Evolutionary conservation across 2,329 filamentous ascomycete species (phyloP), one percentile per base, ranked within the genome.

Genomic region (Stagonosporopsis chrysanthemi): DNA sequence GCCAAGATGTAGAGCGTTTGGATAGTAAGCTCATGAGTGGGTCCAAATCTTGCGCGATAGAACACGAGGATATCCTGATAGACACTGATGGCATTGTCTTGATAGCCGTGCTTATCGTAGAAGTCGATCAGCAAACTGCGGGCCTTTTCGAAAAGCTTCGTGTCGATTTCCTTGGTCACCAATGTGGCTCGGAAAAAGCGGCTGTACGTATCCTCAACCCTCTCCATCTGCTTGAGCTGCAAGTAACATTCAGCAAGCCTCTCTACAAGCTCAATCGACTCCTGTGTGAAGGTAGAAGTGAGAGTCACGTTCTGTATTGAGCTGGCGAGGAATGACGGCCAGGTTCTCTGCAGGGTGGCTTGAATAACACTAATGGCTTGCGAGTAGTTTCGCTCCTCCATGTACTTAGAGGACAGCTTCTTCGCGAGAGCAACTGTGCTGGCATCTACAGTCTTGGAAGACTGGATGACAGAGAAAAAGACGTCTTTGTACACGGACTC

Each of bases 361-460:
- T 81, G 80, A 33, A 83, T 74, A n/a, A 81, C 68, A 1, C 70
- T 75, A 23, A 79, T 78, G 3, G 81, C 80, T 52, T 83, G 79
- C 3, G 75, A 74, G 72, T 78, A 84, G 31, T 80, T 76, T 58
- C 77, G 77, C 67, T 83, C 78, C 3, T 77, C 75, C 23, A 80
- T 77, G 66, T 82, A 81, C 33, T 78, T 66, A 22, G 62, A 61
- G 4, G 76, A 72, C 11, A 82, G 68, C 49, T 73, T 78, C 61
- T 77, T 75, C 0, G 76, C 73, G 2, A 81, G 74, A 2, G 72
- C 73, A 42, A 83, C 73, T 0, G 77, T 80, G 11, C 71, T 75
- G 28, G 77, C 61, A 17, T 80, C 75, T 5, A 81, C 63, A 6
- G 73, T 75, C 54, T 74, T 75, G 19, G 71, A 75, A 12, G 75